These are phyloP conservation scores for Candida piceae DNA, from an alignment of 805 yeast species.

Conservation along the genomic window DNA sequence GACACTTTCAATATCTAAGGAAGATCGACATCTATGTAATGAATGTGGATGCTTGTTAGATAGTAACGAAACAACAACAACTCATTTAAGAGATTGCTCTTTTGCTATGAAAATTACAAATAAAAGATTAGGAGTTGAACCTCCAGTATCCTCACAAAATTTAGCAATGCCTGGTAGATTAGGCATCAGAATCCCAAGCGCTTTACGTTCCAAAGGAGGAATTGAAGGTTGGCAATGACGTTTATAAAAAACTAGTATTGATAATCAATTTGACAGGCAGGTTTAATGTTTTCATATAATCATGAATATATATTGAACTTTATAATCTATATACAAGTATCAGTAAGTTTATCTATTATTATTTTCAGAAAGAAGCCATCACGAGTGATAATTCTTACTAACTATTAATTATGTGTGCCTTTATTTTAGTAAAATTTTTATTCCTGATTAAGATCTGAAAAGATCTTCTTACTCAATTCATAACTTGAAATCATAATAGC, in stretches of 20 bases:
- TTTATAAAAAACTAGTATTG: no score
- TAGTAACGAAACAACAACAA: constrained; percentile 13
- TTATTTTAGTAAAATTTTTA: no score
- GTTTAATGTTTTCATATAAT: no score
- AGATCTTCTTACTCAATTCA: constrained; percentile 74
- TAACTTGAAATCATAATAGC: constrained; percentile 97
- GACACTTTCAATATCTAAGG: constrained; percentile 4
- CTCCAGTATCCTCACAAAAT: constrained; percentile 21
- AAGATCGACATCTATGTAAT: constrained; percentile 10
- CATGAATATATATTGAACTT: no score
- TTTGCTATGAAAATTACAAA: background rate
- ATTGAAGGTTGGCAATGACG: constrained; percentile 11
- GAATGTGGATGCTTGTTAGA: constrained; percentile 14
- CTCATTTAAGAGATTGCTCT: constrained; percentile 13
- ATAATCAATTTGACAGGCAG: no score
- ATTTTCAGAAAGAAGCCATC: no score
- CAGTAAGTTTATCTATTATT: no score
- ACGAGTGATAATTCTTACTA: no score
- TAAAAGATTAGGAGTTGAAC: constrained; percentile 8
- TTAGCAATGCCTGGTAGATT: constrained; percentile 23
- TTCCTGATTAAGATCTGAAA: constrained; percentile 20
- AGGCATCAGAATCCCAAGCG: constrained; percentile 23
- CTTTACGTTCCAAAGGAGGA: constrained; percentile 17
- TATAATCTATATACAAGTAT: no score
- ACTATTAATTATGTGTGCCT: no score